Base-by-base conservation (phyloP, 352 stramenopile genomes). In the Chrysophaeum taylorii region DNA sequence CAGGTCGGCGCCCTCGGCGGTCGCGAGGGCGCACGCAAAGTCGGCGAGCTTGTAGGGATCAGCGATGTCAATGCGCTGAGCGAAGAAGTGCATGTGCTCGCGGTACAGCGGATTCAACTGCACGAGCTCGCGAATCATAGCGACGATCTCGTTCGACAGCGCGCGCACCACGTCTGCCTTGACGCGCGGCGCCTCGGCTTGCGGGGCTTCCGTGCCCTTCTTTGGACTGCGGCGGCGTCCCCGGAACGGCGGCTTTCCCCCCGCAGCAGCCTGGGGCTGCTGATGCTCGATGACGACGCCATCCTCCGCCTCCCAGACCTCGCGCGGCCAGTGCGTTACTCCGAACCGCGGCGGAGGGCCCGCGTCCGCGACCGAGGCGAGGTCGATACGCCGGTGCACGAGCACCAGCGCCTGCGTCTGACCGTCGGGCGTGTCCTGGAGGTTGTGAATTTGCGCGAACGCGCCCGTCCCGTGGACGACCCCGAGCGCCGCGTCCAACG, bases 61-160 rank as follows among this genome's bases (percentile, higher is more conserved):
- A 76, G 94, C 88, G 31, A 94, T 90, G 74, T 97, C 90, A 42
- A 96, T 85, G 25, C 89, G 79, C 77, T 96, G 89, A 35, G 89
- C 92, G 75, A 97, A 98, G 75, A 96, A 97, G 73, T 95, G 87
- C 68, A 98, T 93, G 78, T 97, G 92, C 75, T 99, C 94, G 71
- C 95, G 94, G 72, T 98, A 96, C 18, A 98, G 74, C 27, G 92
- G 92, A 78, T 98, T 98, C 68, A 96, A 78, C 75, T 97, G 94
- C 31, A 97, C 89, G 41, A 99, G 88, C 74, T 98, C 92, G 33
- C 93, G 87, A 75, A 98, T 85, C 31, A 92, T 96, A 31, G 85
- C 90, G 7, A 99, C 83, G 64, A 99, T 96, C 81, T 98, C 94
- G 76, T 99, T 98, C 61, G 87, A 95, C 61, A 97, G 94, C 2